Evolutionary conservation across 2,329 filamentous ascomycete species (phyloP), one percentile per base, ranked within the genome.

Genomic region (Mycocentrospora acerina): DNA sequence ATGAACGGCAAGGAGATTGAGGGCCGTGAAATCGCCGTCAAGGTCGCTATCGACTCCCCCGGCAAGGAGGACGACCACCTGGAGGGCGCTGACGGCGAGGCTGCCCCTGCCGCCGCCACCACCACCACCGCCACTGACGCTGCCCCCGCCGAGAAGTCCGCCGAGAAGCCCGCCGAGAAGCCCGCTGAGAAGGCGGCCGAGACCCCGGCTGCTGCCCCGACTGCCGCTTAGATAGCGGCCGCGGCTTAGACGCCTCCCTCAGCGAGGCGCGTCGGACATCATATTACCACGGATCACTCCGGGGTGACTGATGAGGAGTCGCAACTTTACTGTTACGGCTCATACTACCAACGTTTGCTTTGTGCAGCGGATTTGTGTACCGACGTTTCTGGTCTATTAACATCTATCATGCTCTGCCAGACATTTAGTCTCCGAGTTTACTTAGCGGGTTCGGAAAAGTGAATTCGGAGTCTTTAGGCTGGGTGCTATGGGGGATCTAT

Each of bases 1-100:
- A 98, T 98, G 93, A 96, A 98, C 75, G 93, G 90, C 75, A 97
- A 95, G 83, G 88, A 95, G 71, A 93, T 98, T 57, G 93, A 97
- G 72, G 93, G 91, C 53, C 91, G 93, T 65, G 91, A 97, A 78
- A 98, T 98, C 60, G 93, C 93, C 53, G 93, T 98, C 81, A 98
- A 98, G 87, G 90, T 98, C 68, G 93, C 93, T 67, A 97, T 98
- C 67, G 93, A 98, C 78, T 96, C 90, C 80, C 93, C 93, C 53
- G 91, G 94, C 75, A 98, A 97, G 86, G 91, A 96, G 74, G 91
- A 96, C 68, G 82, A 86, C 64, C 85, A 78, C 57, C 70, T 74
- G 41, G 75, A 73, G 51, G 73, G 44, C 29, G 53, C 62, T 39
- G 73, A 77, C 37, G 65, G 59, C 32, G 62, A 60, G 39, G 55